phyloP scores from a whole-genome alignment of 2,329 filamentous ascomycete genomes.

The Penicillium sp. region DNA sequence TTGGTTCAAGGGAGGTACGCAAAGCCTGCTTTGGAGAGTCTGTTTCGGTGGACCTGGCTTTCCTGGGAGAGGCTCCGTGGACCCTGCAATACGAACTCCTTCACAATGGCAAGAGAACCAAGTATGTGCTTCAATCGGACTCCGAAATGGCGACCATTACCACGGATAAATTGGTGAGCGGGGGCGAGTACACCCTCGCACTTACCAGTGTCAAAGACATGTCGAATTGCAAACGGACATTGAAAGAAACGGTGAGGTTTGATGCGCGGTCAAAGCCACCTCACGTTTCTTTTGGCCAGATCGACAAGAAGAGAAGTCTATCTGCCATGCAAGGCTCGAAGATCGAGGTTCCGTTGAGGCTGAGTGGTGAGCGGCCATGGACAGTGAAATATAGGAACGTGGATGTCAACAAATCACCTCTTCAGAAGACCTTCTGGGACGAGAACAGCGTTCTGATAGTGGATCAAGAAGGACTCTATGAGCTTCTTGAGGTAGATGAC shows the following conservation, averaged over 20 bases:
- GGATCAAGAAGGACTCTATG: conserved; percentile 69
- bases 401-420: conserved; percentile 52
- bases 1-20: conserved; percentile 55
- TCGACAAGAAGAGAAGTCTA: conserved; percentile 75
- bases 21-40: conserved; percentile 81
- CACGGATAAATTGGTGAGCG: conserved; percentile 71
- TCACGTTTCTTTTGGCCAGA: conserved; percentile 76
- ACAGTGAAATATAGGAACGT: conserved; percentile 71
- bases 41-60: conserved; percentile 69
- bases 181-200: conserved; percentile 86
- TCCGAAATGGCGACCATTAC: conserved; percentile 66
- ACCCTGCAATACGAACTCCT: conserved; percentile 89
- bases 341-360: conserved; percentile 74
- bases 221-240: conserved; percentile 78
- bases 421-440: conserved; percentile 50
- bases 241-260: conserved; percentile 83
- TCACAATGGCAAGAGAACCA: conserved; percentile 80
- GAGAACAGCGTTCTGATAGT: conserved; percentile 71
- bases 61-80: conserved; percentile 84
- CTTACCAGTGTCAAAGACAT: conserved; percentile 83
- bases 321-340: conserved; percentile 73
- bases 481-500: conserved; percentile 76
- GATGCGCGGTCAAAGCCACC: conserved; percentile 85
- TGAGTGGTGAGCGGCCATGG: conserved; percentile 87
- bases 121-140: conserved; percentile 65